These are phyloP conservation scores for Fusarium hostae DNA, from an alignment of 2,329 filamentous ascomycete genomes.

Conservation along the genomic window DNA sequence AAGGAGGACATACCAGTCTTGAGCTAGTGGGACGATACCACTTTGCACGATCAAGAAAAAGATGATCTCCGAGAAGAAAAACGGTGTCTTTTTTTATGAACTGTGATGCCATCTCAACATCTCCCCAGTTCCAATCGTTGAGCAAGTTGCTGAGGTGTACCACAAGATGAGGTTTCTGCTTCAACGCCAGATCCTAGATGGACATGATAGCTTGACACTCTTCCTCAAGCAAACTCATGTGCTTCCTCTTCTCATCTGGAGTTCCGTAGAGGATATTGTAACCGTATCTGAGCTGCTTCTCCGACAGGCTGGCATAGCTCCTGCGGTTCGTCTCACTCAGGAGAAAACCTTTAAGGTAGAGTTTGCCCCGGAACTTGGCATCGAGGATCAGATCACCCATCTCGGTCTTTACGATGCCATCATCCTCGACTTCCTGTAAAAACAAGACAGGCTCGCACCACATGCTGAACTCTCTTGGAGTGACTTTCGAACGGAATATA, in stretches of 20 bases:
- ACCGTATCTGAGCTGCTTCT: slow-evolving; percentile 15
- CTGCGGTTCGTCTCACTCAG: not conserved
- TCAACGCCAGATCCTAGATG: slow-evolving; percentile 23
- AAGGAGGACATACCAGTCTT: not conserved
- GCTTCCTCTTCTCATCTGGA: slow-evolving; percentile 1
- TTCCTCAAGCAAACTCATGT: not conserved
- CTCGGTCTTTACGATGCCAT: not conserved
- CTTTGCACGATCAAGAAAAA: slow-evolving; percentile 2
- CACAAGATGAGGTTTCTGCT: not conserved
- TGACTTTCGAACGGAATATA: not conserved
- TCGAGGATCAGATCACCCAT: slow-evolving; percentile 12
- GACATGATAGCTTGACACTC: slow-evolving; percentile 14
- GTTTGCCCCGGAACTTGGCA: not conserved
- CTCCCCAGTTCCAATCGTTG: slow-evolving; percentile 12
- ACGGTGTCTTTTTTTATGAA: not conserved
- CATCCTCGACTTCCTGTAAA: not conserved
- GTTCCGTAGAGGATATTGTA: slow-evolving; percentile 18
- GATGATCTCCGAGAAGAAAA: not conserved
- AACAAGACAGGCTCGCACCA: slow-evolving; percentile 21
- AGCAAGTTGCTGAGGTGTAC: slow-evolving; percentile 18
- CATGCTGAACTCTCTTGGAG: slow-evolving; percentile 2
- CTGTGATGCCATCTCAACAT: slow-evolving; percentile 1
- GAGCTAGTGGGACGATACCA: slow-evolving; percentile 24
- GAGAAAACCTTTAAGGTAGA: slow-evolving; percentile 23
- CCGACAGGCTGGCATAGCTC: slow-evolving; percentile 9